Evolutionary conservation across 345 rosid genomes (phyloP).

Genomic region (Nasturtium officinale): DNA sequence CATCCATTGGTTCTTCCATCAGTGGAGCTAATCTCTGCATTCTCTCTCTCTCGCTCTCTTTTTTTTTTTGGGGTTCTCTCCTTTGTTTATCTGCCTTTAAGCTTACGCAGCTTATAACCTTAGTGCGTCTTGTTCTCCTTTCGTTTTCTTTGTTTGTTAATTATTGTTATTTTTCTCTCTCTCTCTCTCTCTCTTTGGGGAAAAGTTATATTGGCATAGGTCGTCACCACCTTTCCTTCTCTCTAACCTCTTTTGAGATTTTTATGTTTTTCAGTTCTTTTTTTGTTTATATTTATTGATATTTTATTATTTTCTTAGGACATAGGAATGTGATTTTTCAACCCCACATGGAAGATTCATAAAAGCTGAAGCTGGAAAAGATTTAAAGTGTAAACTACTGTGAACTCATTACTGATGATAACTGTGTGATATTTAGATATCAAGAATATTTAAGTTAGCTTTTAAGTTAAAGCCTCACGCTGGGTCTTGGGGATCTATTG

Average conservation of each 20-base stretch:
- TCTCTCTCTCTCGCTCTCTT: background rate
- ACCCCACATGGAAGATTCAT: conserved; percentile 35
- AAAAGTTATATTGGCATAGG: conserved; percentile 36
- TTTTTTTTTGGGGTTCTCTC: background rate
- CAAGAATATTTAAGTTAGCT: conserved; percentile 21
- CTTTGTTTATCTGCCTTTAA: conserved; percentile 33
- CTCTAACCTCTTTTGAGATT: conserved; percentile 16
- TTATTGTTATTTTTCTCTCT: conserved; percentile 36
- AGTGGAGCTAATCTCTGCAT: conserved; percentile 83
- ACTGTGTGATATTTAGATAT: conserved; percentile 2
- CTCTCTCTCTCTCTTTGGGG: conserved; percentile 13
- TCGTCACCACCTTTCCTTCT: conserved; percentile 32
- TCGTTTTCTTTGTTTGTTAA: conserved; percentile 47
- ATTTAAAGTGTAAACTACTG: conserved; percentile 12
- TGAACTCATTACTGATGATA: background rate
- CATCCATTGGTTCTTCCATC: conserved; percentile 73
- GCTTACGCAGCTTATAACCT: conserved; percentile 43
- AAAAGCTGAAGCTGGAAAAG: conserved; percentile 10
- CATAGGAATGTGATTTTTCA: conserved; percentile 18
- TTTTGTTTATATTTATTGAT: background rate
- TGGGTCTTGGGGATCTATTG: background rate
- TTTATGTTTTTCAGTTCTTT: background rate
- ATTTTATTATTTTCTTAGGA: background rate
- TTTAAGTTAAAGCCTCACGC: conserved; percentile 1
- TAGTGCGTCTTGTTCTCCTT: conserved; percentile 48